Percentiles rank a stretch among this genome's conserved stretches.
Evolutionary conservation across 2,329 filamentous ascomycete species (phyloP).

Genomic region (Ophiosphaerella herpotricha): DNA sequence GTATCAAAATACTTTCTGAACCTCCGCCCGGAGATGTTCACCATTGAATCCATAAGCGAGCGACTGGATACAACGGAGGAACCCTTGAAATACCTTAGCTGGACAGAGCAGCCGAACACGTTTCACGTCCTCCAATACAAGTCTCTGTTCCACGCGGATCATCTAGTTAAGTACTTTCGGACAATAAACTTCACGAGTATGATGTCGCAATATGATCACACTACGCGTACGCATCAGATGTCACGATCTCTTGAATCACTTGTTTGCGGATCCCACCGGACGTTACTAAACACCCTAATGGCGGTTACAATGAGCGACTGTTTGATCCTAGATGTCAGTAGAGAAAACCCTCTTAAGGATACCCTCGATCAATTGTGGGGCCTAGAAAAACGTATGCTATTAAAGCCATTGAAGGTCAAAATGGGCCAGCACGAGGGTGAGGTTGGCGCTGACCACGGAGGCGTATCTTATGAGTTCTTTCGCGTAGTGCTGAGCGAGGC

Average conservation of each 20-base stretch:
- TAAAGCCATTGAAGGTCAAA: constrained; percentile 85
- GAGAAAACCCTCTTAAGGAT: constrained; percentile 48
- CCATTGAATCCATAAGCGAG: constrained; percentile 75
- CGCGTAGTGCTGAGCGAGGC: constrained; percentile 79
- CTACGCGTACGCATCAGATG: constrained; percentile 35
- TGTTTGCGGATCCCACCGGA: constrained; percentile 27
- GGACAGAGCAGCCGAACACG: constrained; percentile 64
- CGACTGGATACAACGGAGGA: constrained; percentile 75
- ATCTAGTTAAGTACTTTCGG: constrained; percentile 81
- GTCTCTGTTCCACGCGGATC: constrained; percentile 75
- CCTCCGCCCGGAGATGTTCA: constrained; percentile 67
- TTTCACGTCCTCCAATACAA: constrained; percentile 80
- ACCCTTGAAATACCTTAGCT: constrained; percentile 69
- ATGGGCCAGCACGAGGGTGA: constrained; percentile 81
- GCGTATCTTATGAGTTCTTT: constrained; percentile 97
- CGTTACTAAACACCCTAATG: constrained; percentile 37
- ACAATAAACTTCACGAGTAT: constrained; percentile 86
- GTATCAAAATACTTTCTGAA: constrained; percentile 45
- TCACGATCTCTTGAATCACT: constrained; percentile 29
- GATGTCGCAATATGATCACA: constrained; percentile 72
- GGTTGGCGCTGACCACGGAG: constrained; percentile 89
- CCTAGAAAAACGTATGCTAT: constrained; percentile 77
- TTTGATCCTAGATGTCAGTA: constrained; percentile 51
- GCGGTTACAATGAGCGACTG: constrained; percentile 46
- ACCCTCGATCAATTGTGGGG: constrained; percentile 86